These are phyloP conservation scores for Trametes cinnabarina DNA, from an alignment of 768 basidiomycete genomes.

Conservation along the genomic window DNA sequence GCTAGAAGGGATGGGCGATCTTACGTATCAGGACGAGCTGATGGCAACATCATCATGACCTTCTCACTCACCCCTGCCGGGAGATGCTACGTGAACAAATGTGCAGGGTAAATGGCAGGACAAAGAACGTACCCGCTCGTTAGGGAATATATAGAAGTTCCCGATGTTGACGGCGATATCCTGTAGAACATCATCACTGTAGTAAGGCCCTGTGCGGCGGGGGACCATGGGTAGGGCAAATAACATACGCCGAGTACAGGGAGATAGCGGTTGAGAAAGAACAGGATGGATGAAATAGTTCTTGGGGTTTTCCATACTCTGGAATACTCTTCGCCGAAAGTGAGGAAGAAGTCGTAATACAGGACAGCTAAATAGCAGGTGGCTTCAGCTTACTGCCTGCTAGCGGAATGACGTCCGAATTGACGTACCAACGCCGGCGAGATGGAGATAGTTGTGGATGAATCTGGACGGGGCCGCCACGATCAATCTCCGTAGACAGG, in stretches of 20 bases:
- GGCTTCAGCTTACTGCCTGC: neutral
- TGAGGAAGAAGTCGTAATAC: conserved; percentile 33
- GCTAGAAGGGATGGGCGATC: conserved; percentile 25
- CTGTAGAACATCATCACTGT: neutral
- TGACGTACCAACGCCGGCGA: conserved; percentile 23
- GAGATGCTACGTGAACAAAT: neutral
- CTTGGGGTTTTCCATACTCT: conserved; percentile 46
- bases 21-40: neutral
- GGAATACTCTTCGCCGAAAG: conserved; percentile 37
- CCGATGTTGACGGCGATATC: conserved; percentile 23
- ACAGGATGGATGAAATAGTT: conserved; percentile 40
- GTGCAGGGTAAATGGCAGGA: neutral
- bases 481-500: neutral
- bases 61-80: conserved; percentile 21
- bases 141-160: conserved; percentile 20
- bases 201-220: conserved; percentile 23
- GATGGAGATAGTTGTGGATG: conserved; percentile 25
- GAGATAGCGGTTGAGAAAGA: conserved; percentile 51
- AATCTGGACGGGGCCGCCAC: conserved; percentile 5
- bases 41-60: neutral
- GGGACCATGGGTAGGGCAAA: conserved; percentile 9
- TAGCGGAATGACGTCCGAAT: neutral
- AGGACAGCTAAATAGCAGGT: conserved; percentile 23
- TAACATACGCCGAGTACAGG: conserved; percentile 36
- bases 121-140: conserved; percentile 14